A percentile compares a stretch with the other conserved stretches of the same genome.
These are phyloP conservation scores for Prunus salicina DNA, from an alignment of 306 rosid species.

Conservation along the genomic window DNA sequence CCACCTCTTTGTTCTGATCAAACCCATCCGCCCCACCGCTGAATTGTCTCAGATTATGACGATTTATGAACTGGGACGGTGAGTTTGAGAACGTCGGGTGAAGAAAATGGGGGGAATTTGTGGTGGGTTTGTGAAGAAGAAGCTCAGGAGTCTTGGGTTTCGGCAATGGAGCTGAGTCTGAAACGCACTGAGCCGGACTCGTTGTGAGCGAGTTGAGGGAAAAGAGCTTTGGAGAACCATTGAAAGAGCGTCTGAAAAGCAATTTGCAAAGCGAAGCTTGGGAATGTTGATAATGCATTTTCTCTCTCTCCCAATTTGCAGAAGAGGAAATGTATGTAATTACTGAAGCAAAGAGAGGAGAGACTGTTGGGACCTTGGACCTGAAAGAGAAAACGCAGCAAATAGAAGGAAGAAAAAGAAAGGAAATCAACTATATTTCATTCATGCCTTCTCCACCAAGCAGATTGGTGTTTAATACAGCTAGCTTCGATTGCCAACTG, in stretches of 20 bases:
- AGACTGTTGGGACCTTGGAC: too few species aligned
- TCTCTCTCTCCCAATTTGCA: neutral
- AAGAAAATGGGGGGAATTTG: conserved; percentile 31
- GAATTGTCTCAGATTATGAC: conserved; percentile 28
- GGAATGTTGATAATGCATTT: conserved; percentile 44
- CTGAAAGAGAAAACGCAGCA: too few species aligned
- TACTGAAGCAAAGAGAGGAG: neutral
- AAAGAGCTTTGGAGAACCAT: conserved; percentile 22
- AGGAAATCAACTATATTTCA: too few species aligned
- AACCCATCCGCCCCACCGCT: conserved; percentile 35
- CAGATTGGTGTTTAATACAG: too few species aligned
- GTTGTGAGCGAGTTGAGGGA: conserved; percentile 14
- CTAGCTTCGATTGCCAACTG: too few species aligned
- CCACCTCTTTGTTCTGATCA: conserved; percentile 70
- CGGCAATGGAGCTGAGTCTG: conserved; percentile 12
- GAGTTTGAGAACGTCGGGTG: neutral
- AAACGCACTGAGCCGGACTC: neutral
- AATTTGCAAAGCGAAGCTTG: conserved; percentile 35
- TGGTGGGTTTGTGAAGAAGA: conserved; percentile 1
- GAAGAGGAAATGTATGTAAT: neutral
- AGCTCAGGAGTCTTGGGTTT: conserved; percentile 14
- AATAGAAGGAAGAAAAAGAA: too few species aligned
- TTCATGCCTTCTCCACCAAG: too few species aligned
- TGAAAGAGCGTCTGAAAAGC: conserved; percentile 27
- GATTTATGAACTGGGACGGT: conserved; percentile 24